Percentiles rank a stretch among this genome's conserved stretches.
Conservation (phyloP, 2,329 filamentous ascomycete species). For the Colletotrichum viniferum region DNA sequence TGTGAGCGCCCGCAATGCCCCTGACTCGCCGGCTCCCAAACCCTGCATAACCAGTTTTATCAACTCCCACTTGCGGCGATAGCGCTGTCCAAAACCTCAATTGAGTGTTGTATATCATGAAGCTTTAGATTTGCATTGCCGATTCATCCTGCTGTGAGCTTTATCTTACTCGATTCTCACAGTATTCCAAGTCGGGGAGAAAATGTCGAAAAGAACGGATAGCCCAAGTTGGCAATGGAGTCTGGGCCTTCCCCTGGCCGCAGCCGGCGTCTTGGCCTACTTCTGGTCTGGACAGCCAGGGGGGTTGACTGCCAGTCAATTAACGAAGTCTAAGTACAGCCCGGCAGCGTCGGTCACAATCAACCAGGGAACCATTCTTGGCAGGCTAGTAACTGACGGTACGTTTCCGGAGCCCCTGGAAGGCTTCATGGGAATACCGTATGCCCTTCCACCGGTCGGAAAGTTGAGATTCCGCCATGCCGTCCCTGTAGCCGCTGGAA, state of each 20-base stretch:
- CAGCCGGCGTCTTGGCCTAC: not conserved
- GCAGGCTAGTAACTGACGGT: constrained; percentile 33
- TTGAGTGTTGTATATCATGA: not conserved
- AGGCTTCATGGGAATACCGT: constrained; percentile 51
- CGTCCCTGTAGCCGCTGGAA: constrained; percentile 28
- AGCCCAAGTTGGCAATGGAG: not conserved
- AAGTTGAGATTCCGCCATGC: constrained; percentile 46
- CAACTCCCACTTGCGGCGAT: not conserved
- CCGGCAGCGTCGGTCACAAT: constrained; percentile 26
- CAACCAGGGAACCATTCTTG: constrained; percentile 34
- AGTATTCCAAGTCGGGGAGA: not conserved
- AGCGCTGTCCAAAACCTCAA: not conserved
- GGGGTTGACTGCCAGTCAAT: not conserved
- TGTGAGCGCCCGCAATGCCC: not conserved
- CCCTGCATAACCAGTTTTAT: not conserved
- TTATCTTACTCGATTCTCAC: not conserved
- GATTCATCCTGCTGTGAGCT: not conserved
- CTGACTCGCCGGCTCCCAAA: not conserved
- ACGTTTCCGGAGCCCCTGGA: constrained; percentile 35
- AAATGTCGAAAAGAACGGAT: not conserved
- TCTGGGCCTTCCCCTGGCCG: not conserved
- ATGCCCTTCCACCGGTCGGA: constrained; percentile 48
- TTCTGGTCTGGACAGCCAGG: not conserved
- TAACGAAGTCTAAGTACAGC: not conserved
- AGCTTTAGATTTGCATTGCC: not conserved